These are phyloP conservation scores for Trichoderma citrinoviride DNA, from an alignment of 2,329 filamentous ascomycete genomes.

Conservation along the genomic window DNA sequence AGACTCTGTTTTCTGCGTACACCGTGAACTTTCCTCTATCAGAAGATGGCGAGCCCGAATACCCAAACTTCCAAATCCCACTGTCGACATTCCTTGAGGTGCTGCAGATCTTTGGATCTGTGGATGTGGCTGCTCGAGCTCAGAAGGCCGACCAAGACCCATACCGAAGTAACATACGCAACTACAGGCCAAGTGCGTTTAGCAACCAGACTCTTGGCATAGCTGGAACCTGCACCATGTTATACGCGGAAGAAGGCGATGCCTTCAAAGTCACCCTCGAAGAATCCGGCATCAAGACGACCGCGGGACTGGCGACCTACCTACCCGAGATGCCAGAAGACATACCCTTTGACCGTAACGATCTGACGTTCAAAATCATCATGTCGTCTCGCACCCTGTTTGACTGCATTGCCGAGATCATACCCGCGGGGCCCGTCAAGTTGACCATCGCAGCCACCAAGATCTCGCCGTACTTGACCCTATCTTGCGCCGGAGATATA, in stretches of 20 bases:
- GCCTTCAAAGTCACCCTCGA: conserved; percentile 83
- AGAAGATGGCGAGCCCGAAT: conserved; percentile 42
- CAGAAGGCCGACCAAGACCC: conserved; percentile 58
- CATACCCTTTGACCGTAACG: conserved; percentile 82
- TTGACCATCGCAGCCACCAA: conserved; percentile 67
- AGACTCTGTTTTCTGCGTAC: conserved; percentile 83
- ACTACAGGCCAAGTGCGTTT: conserved; percentile 71
- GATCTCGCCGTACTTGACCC: conserved; percentile 66
- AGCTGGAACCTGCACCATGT: conserved; percentile 79
- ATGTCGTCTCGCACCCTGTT: conserved; percentile 76
- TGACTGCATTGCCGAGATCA: conserved; percentile 68
- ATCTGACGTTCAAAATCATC: conserved; percentile 87
- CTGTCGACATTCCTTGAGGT: conserved; percentile 87
- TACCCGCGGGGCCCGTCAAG: conserved; percentile 67
- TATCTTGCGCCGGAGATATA: conserved; percentile 61
- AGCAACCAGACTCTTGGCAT: conserved; percentile 79
- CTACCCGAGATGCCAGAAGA: conserved; percentile 70
- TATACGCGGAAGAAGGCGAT: conserved; percentile 71
- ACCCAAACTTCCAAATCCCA: conserved; percentile 80
- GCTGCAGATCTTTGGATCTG: conserved; percentile 90
- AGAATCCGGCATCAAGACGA: conserved; percentile 83
- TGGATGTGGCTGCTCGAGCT: conserved; percentile 61
- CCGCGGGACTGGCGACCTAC: conserved; percentile 87
- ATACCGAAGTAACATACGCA: conserved; percentile 60
- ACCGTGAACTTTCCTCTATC: conserved; percentile 55